phyloP scores from a whole-genome alignment of 1,284 basidiomycete genomes.

The Ceratobasidium sp. region DNA sequence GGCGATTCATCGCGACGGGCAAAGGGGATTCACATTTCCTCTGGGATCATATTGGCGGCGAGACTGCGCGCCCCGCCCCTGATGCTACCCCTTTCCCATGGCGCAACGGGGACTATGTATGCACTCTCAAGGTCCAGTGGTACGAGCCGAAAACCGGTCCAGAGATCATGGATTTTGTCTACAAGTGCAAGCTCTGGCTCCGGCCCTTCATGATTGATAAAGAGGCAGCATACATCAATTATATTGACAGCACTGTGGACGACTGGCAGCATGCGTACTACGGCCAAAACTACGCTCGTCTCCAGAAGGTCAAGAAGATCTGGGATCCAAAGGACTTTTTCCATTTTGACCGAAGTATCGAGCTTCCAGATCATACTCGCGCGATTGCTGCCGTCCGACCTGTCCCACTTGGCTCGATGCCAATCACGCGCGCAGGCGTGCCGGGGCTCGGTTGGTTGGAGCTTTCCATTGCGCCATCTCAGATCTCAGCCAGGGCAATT shows the following conservation, averaged over 20 bases:
- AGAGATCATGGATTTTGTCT: slow-evolving; percentile 18
- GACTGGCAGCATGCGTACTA: slow-evolving; percentile 7
- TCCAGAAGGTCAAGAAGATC: no score
- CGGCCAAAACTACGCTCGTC: no score
- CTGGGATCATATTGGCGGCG: slow-evolving; percentile 36
- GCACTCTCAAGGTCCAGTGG: slow-evolving; percentile 24
- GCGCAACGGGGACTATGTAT: slow-evolving; percentile 32
- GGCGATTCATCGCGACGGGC: neutral
- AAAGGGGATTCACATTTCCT: slow-evolving; percentile 22
- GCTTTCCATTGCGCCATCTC: no score
- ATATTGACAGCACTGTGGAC: slow-evolving; percentile 27
- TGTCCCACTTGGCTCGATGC: no score
- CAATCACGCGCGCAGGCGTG: no score
- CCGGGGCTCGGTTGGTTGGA: no score
- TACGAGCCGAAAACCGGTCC: neutral
- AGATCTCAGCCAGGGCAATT: no score
- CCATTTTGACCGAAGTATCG: no score
- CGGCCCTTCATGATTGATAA: slow-evolving; percentile 1
- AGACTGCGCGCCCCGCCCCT: neutral
- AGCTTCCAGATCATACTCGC: no score
- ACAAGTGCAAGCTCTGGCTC: neutral
- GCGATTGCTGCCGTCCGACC: no score
- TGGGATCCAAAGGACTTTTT: no score
- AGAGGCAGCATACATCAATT: slow-evolving; percentile 25
- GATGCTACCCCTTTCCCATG: slow-evolving; percentile 23